These are phyloP conservation scores for Actinomortierella wolfii DNA, from an alignment of 371 early-diverging fungal genomes.

Conservation along the genomic window DNA sequence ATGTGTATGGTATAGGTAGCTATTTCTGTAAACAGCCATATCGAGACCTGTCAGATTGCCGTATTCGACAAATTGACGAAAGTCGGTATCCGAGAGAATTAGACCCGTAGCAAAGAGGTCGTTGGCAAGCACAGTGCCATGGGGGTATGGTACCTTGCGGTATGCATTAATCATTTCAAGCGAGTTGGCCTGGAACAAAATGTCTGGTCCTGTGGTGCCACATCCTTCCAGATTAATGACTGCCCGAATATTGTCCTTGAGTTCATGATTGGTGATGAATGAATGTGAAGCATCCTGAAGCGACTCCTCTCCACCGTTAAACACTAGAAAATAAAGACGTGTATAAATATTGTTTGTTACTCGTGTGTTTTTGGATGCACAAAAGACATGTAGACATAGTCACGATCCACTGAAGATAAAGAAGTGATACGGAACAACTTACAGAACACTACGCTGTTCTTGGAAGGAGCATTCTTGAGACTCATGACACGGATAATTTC, in stretches of 20 bases:
- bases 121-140: conserved; percentile 77
- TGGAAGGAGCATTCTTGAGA: conserved; percentile 49
- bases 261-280: conserved; percentile 69
- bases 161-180: conserved; percentile 75
- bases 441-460: conserved; percentile 66
- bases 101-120: conserved; percentile 79
- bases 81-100: conserved; percentile 78
- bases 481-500: conserved; percentile 71
- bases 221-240: conserved; percentile 80
- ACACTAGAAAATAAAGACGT: conserved; percentile 66
- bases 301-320: conserved; percentile 84
- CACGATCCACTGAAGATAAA: background rate
- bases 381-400: too few species aligned
- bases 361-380: too few species aligned
- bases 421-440: conserved; percentile 28
- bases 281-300: conserved; percentile 80
- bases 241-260: conserved; percentile 62
- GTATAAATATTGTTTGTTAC: conserved; percentile 11
- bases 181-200: conserved; percentile 80
- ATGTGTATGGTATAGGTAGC: conserved; percentile 77
- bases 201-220: conserved; percentile 73
- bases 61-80: conserved; percentile 74
- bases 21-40: conserved; percentile 76
- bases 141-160: conserved; percentile 68
- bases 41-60: conserved; percentile 72